Evolutionary conservation across 495 filamentous ascomycete species (phyloP).

Genomic region (Clohesyomyces aquaticus): DNA sequence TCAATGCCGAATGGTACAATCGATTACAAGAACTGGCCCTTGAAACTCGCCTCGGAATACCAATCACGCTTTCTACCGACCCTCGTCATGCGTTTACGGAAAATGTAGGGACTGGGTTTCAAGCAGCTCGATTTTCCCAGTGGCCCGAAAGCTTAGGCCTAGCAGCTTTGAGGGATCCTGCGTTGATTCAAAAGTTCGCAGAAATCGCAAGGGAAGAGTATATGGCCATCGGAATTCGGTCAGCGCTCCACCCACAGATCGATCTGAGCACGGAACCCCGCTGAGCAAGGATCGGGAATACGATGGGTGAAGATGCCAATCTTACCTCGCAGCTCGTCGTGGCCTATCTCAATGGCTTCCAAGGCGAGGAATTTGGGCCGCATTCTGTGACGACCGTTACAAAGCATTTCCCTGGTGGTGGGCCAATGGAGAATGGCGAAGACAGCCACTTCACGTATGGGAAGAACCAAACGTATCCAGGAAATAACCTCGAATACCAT

Average conservation of each 20-base stretch:
- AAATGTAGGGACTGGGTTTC: slow-evolving; percentile 17
- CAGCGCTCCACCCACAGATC: slow-evolving; percentile 48
- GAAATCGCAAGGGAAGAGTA: slow-evolving; percentile 32
- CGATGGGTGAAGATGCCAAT: slow-evolving; percentile 45
- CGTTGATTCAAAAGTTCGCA: slow-evolving; percentile 20
- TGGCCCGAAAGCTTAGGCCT: slow-evolving; percentile 26
- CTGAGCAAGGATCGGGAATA: slow-evolving; percentile 44
- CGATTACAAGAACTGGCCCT: slow-evolving; percentile 11
- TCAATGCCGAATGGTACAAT: slow-evolving; percentile 40
- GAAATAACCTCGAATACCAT: slow-evolving; percentile 46
- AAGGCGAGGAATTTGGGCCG: slow-evolving; percentile 27
- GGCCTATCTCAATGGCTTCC: slow-evolving; percentile 27
- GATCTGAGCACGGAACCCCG: slow-evolving; percentile 49
- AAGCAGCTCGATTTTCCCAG: slow-evolving; percentile 14
- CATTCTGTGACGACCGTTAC: slow-evolving; percentile 45
- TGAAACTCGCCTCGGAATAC: slow-evolving; percentile 15
- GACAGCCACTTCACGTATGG: slow-evolving; percentile 50
- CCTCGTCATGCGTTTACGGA: slow-evolving; percentile 23
- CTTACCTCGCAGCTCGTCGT: slow-evolving; percentile 40
- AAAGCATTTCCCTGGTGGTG: slow-evolving; percentile 50
- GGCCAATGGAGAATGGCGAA: slow-evolving; percentile 47
- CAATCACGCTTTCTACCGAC: slow-evolving; percentile 22
- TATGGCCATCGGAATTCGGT: slow-evolving; percentile 36
- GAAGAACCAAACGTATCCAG: slow-evolving; percentile 47
- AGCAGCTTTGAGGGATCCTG: slow-evolving; percentile 22